Percentiles rank a stretch among this genome's conserved stretches.
Evolutionary conservation across 2,329 filamentous ascomycete genomes (phyloP).

Genomic region (Macrophomina tecta): DNA sequence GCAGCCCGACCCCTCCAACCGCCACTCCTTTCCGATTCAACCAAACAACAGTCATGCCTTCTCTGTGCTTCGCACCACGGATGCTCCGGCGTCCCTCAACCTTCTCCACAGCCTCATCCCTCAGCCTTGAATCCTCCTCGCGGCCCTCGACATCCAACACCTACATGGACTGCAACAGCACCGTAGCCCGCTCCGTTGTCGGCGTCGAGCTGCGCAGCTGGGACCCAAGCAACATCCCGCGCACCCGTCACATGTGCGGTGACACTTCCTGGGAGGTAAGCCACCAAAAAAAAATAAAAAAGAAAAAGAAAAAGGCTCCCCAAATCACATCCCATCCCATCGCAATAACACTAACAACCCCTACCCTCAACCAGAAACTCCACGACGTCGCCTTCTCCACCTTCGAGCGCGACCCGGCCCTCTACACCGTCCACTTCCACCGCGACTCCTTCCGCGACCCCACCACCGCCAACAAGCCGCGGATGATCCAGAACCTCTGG

Average conservation of each 20-base stretch:
- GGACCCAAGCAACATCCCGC: background rate
- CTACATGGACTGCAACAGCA: constrained; percentile 28
- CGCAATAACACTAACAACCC: too few species aligned
- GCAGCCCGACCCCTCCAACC: background rate
- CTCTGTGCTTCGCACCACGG: background rate
- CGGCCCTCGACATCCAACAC: constrained; percentile 40
- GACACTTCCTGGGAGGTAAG: constrained; percentile 1
- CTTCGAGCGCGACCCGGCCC: background rate
- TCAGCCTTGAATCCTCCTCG: background rate
- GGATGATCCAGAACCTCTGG: background rate
- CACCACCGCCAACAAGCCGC: background rate
- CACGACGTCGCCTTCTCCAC: background rate
- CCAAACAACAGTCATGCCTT: background rate
- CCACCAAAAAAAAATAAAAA: too few species aligned
- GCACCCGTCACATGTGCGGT: background rate
- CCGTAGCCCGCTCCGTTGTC: background rate
- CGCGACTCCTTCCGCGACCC: background rate
- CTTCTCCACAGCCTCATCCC: constrained; percentile 24
- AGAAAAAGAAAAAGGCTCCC: background rate
- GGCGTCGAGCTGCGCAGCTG: background rate
- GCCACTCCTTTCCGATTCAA: background rate
- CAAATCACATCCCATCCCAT: background rate
- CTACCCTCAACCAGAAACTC: background rate
- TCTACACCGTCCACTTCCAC: background rate
- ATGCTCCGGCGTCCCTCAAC: constrained; percentile 29